phyloP scores from a whole-genome alignment of 495 filamentous ascomycete species.

The Peziza echinospora region DNA sequence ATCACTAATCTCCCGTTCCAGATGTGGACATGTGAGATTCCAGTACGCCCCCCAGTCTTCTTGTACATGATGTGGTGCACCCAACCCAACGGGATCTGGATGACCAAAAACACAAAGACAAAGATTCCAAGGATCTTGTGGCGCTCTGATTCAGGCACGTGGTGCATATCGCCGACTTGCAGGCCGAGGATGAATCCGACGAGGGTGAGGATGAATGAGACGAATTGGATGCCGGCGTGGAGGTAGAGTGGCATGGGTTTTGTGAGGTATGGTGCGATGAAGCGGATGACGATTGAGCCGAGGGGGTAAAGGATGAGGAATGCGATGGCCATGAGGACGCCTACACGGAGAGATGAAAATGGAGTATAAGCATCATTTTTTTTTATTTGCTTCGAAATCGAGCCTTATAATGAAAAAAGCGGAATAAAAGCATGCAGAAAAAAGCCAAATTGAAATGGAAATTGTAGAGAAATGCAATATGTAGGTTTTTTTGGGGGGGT shows the following conservation, averaged over 20 bases:
- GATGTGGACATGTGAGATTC: constrained; percentile 39
- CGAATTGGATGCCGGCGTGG: constrained; percentile 37
- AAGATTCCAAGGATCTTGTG: constrained; percentile 33
- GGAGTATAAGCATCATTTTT: too few species aligned
- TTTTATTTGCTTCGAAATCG: too few species aligned
- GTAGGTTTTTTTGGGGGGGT: too few species aligned
- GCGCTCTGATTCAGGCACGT: constrained; percentile 7
- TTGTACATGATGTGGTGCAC: constrained; percentile 40
- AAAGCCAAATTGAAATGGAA: too few species aligned
- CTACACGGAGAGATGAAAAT: constrained; percentile 11
- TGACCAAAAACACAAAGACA: constrained; percentile 31
- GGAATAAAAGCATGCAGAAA: too few species aligned
- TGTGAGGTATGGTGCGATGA: constrained; percentile 24
- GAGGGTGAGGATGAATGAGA: constrained; percentile 34
- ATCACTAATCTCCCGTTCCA: constrained; percentile 48
- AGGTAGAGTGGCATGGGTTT: constrained; percentile 21
- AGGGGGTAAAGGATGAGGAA: constrained; percentile 34
- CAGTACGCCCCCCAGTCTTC: constrained; percentile 27
- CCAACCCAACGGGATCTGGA: constrained; percentile 43
- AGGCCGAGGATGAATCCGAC: constrained; percentile 43
- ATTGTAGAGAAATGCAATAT: too few species aligned
- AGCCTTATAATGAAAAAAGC: too few species aligned
- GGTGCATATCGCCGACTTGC: constrained; percentile 23
- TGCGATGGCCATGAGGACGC: constrained; percentile 35
- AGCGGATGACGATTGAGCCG: constrained; percentile 34